A percentile compares a stretch with the other conserved stretches of the same genome.
phyloP scores from a whole-genome alignment of 306 rosid species.

The Dalbergia cultrata region DNA sequence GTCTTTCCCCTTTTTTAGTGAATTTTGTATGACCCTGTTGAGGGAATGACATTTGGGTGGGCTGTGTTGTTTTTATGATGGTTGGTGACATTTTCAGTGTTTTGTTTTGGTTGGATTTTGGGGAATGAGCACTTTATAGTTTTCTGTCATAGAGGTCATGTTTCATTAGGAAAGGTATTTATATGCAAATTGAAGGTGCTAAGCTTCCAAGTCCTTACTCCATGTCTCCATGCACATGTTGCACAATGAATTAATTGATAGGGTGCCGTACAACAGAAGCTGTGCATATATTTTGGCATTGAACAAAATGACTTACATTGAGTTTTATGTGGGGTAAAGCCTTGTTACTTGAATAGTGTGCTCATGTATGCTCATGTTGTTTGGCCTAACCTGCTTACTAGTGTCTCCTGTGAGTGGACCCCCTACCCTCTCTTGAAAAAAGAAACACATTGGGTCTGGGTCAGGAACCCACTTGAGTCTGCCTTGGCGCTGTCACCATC shows the following conservation, averaged over 20 bases:
- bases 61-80: slow-evolving; percentile 8
- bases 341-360: no score
- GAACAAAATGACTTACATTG: not conserved
- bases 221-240: not conserved
- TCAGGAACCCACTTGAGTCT: no score
- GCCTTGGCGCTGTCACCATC: no score
- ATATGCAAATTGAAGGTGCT: not conserved
- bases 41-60: not conserved
- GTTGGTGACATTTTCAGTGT: not conserved
- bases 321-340: not conserved
- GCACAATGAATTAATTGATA: slow-evolving; percentile 9
- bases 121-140: not conserved
- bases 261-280: not conserved
- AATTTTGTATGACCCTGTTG: slow-evolving; percentile 2
- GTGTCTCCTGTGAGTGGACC: no score
- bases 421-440: no score
- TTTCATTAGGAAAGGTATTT: slow-evolving; percentile 15
- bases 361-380: no score
- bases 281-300: not conserved
- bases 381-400: no score
- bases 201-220: no score
- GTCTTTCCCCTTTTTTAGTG: not conserved
- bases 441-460: no score
- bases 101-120: not conserved
- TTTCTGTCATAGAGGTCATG: not conserved